Evolutionary conservation across 2,329 filamentous ascomycete genomes (phyloP).

Genomic region (Blastomyces gilchristii): DNA sequence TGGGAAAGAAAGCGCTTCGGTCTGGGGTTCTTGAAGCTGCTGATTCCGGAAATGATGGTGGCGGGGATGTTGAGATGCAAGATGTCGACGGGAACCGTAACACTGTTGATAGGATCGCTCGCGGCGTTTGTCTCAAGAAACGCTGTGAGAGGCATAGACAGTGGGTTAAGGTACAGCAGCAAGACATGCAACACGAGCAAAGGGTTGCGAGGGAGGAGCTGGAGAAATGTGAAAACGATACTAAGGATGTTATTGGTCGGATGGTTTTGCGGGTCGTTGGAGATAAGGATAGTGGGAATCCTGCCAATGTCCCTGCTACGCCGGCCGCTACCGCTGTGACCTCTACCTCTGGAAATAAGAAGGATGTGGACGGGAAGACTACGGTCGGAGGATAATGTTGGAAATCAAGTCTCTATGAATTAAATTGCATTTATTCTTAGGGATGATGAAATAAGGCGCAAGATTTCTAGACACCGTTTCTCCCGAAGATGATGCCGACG

Average conservation of each 20-base stretch:
- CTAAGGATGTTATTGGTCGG: constrained; percentile 34
- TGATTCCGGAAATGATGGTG: constrained; percentile 18
- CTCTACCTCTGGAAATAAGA: background rate
- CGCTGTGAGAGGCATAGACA: constrained; percentile 40
- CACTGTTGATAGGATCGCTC: constrained; percentile 24
- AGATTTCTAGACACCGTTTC: background rate
- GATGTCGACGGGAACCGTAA: constrained; percentile 23
- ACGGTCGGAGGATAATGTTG: background rate
- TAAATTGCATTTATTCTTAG: background rate
- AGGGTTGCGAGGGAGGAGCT: constrained; percentile 32
- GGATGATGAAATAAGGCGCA: background rate
- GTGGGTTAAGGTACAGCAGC: constrained; percentile 39
- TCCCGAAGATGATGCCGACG: background rate
- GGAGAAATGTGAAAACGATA: constrained; percentile 31
- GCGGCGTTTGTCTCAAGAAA: constrained; percentile 39
- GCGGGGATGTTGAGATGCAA: constrained; percentile 30
- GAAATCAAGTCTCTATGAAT: background rate
- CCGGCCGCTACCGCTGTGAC: background rate
- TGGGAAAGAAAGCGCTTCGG: constrained; percentile 31
- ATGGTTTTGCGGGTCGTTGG: constrained; percentile 34
- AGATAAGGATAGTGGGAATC: constrained; percentile 26
- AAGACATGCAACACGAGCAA: constrained; percentile 37
- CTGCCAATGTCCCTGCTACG: constrained; percentile 11
- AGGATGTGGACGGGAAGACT: constrained; percentile 7
- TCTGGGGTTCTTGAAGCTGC: constrained; percentile 29